Evolutionary conservation across 192 early-diverging fungal species (phyloP), one percentile per base, ranked within the genome.

Genomic region (Coemansia sp.): DNA sequence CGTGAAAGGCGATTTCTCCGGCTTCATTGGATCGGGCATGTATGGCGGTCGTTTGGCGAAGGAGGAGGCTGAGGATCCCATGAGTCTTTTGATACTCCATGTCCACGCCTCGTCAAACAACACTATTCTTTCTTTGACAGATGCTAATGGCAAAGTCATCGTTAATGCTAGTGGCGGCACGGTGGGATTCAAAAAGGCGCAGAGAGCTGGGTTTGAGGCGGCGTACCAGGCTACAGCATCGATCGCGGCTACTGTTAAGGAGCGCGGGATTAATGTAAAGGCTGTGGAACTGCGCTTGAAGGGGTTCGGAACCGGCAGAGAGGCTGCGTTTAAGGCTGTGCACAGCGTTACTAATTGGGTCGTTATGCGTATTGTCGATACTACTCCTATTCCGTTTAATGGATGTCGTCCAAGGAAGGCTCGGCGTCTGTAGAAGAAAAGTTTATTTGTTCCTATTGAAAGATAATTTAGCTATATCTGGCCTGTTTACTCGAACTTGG

Each of bases 391-490:
- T 55, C 89, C 93, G 59, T 93, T 93, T 78, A 93, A 91, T 63
- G 96, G 96, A 20, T 94, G 93, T 82, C 86, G 96, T 58, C 94
- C 96, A 53, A 89, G 85, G 70, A 97, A 96, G 84, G 86, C 87
- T 51, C 84, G 96, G 71, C 90, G 93, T 78, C 79, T 98, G 76
- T 97, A 91, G 44, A 15, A 31, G 36, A 48, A 15, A 22, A 31
- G 24, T 22, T 45, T 58, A 9, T 27, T 58, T 15, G 55, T 32
- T n/a, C 29, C 11, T 32, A 9, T 19, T 27, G 2, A 13, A 58
- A 31, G 5, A 29, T 32, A 2, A 29, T 17, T 31, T 17, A 19
- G 29, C 55, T 60, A 36, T 9, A 10, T 6, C 34, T 20, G 46
- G 3, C 12, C 32, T 20, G 46, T 38, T 61, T 61, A 71, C 13